These are phyloP conservation scores for Pterocarpus macrocarpus DNA, from an alignment of 306 rosid species.

Conservation along the genomic window DNA sequence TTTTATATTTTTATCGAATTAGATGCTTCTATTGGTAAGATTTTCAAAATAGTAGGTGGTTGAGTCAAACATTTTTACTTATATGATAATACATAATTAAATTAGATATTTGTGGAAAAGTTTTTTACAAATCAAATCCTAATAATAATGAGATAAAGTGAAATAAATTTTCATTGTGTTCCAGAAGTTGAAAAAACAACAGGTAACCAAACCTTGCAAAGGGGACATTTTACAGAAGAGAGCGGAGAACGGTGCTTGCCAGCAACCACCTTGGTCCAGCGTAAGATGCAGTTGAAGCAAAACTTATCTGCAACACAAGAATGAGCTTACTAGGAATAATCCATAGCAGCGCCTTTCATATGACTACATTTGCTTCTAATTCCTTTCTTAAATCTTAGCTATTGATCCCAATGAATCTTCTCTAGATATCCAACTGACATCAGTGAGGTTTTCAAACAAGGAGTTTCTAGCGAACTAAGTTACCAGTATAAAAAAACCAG, in stretches of 20 bases:
- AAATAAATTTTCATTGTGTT: background rate
- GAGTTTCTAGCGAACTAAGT: no score
- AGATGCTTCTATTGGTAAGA: no score
- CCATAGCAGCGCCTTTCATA: background rate
- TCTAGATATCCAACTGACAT: background rate
- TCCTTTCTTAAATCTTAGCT: slow-evolving; percentile 8
- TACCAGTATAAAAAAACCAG: background rate
- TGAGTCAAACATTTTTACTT: no score
- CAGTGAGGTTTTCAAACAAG: no score
- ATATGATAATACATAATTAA: no score
- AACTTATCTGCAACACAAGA: slow-evolving; percentile 73
- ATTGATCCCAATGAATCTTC: slow-evolving; percentile 1
- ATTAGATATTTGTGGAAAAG: no score
- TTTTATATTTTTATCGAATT: no score
- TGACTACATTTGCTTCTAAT: background rate
- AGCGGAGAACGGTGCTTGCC: slow-evolving; percentile 57
- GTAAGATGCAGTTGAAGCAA: slow-evolving; percentile 88
- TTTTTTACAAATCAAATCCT: no score
- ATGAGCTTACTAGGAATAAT: slow-evolving; percentile 16
- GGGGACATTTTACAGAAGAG: slow-evolving; percentile 81
- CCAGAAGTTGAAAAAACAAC: slow-evolving; percentile 21
- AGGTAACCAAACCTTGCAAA: slow-evolving; percentile 78
- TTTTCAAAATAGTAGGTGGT: no score
- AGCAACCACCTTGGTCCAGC: slow-evolving; percentile 83
- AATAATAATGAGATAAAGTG: background rate